These are phyloP conservation scores for Candida buenavistaensis DNA, from an alignment of 1,139 yeast species.

Conservation along the genomic window DNA sequence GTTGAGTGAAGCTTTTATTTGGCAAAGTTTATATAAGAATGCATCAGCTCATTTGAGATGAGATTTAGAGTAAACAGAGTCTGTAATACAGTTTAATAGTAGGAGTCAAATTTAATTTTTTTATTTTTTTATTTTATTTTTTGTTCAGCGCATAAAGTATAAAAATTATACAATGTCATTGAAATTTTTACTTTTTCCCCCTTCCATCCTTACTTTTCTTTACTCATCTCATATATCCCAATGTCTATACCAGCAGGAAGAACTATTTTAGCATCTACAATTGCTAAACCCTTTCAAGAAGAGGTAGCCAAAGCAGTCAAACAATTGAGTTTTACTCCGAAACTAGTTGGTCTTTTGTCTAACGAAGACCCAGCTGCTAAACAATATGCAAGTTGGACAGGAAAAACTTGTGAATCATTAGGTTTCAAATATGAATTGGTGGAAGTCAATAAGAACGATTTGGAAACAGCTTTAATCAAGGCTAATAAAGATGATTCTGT, in stretches of 20 bases:
- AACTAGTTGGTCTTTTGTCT: conserved; percentile 86
- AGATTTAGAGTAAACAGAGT: background rate
- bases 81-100: too few relatives aligned
- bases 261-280: conserved; percentile 83
- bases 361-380: conserved; percentile 93
- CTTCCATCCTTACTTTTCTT: too few relatives aligned
- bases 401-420: conserved; percentile 79
- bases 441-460: conserved; percentile 71
- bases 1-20: conserved; percentile 92
- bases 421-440: conserved; percentile 86
- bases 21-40: conserved; percentile 91
- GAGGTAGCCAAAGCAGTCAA: conserved; percentile 67
- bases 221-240: too few relatives aligned
- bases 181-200: too few relatives aligned
- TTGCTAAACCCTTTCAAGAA: conserved; percentile 76
- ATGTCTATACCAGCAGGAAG: conserved; percentile 55
- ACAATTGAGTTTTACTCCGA: conserved; percentile 57
- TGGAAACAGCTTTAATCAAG: conserved; percentile 77
- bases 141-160: too few relatives aligned
- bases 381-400: conserved; percentile 96
- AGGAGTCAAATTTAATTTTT: background rate
- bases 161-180: too few relatives aligned
- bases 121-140: background rate
- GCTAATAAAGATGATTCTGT: conserved; percentile 79
- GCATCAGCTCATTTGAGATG: conserved; percentile 76